Percentiles rank a stretch among this genome's conserved stretches.
Conservation (phyloP, 495 filamentous ascomycete species). For the Opeltia flavorubescens region DNA sequence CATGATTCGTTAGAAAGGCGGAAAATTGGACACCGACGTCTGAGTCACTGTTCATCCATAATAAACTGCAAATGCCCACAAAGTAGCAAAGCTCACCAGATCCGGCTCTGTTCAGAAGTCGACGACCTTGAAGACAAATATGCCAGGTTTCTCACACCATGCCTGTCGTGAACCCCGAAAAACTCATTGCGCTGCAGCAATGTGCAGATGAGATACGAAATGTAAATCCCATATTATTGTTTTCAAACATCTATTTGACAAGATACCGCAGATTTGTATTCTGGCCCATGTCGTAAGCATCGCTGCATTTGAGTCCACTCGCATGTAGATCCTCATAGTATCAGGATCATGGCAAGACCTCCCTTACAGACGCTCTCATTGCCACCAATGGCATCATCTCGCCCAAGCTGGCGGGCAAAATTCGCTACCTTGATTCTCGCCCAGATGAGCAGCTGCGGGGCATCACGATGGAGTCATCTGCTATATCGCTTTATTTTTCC, state of each 20-base stretch:
- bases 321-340: slow-evolving; percentile 6
- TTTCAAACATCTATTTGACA: slow-evolving; percentile 16
- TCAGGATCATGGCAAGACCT: slow-evolving; percentile 93
- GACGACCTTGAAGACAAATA: not conserved
- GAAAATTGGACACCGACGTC: too few relatives aligned
- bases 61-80: too few relatives aligned
- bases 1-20: too few relatives aligned
- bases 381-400: slow-evolving; percentile 99
- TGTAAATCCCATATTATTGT: slow-evolving; percentile 34
- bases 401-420: slow-evolving; percentile 90
- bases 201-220: slow-evolving; percentile 79
- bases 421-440: slow-evolving; percentile 91
- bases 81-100: too few relatives aligned
- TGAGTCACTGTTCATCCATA: too few relatives aligned
- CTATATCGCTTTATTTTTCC: slow-evolving; percentile 92
- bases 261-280: slow-evolving; percentile 73
- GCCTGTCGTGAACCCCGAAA: slow-evolving; percentile 78
- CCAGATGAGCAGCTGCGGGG: slow-evolving; percentile 94
- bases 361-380: slow-evolving; percentile 88
- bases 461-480: slow-evolving; percentile 99
- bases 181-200: slow-evolving; percentile 72
- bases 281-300: slow-evolving; percentile 78
- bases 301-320: not conserved
- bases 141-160: slow-evolving; percentile 34
- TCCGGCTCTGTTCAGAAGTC: too few relatives aligned